Conservation (phyloP, 192 early-diverging fungal species). For the Coemansia sp. region DNA sequence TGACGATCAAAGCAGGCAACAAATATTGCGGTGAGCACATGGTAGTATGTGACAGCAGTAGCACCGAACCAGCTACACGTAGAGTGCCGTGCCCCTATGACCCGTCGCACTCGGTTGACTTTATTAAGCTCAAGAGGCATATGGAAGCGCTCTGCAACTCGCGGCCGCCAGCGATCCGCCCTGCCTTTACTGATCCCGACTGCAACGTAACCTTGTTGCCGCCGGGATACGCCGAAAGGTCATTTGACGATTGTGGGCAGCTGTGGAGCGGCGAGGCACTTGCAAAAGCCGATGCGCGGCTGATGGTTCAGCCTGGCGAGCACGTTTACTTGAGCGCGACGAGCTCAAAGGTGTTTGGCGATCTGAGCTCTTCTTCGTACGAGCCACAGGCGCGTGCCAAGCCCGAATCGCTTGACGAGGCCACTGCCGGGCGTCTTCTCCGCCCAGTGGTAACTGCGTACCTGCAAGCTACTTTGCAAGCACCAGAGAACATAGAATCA, state of each 20-base stretch:
- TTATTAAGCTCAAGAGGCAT: constrained; percentile 58
- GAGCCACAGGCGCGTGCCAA: neutral
- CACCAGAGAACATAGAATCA: neutral
- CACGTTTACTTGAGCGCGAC: constrained; percentile 3
- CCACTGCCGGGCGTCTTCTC: neutral
- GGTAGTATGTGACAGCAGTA: neutral
- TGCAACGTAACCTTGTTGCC: constrained; percentile 35
- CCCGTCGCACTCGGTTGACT: constrained; percentile 61
- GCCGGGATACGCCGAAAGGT: constrained; percentile 2
- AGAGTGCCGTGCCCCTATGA: constrained; percentile 77
- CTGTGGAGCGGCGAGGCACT: constrained; percentile 31
- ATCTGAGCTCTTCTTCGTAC: neutral
- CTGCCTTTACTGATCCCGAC: constrained; percentile 39
- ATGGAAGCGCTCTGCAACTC: constrained; percentile 63
- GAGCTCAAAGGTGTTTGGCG: constrained; percentile 1
- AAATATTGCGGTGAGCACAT: constrained; percentile 73
- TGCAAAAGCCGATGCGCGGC: constrained; percentile 19
- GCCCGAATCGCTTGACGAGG: neutral
- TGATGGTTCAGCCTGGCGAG: constrained; percentile 32
- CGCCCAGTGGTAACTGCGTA: constrained; percentile 8
- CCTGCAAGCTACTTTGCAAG: neutral
- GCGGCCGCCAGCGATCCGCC: constrained; percentile 49
- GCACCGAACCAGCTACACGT: neutral
- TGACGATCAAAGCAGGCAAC: constrained; percentile 54
- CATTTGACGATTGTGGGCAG: constrained; percentile 1